These are phyloP conservation scores for Glycyrrhiza uralensis DNA, from an alignment of 306 rosid genomes.

Conservation along the genomic window DNA sequence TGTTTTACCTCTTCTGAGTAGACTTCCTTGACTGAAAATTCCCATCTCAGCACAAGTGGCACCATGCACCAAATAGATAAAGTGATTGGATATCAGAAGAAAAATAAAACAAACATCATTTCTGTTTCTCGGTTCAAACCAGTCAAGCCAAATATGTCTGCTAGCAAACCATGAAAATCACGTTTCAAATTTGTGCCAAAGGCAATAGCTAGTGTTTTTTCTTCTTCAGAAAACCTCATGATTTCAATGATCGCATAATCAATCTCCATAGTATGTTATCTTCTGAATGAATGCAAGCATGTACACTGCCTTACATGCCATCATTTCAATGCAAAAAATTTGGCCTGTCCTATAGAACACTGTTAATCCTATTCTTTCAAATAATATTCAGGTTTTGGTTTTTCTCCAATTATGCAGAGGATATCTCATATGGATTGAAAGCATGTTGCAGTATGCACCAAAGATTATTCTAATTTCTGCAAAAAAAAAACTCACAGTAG, in stretches of 20 bases:
- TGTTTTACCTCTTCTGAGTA: slow-evolving; percentile 62
- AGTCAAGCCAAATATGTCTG: neutral
- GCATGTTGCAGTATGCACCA: neutral
- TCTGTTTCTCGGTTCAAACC: neutral
- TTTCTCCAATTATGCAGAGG: neutral
- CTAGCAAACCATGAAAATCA: slow-evolving; percentile 17
- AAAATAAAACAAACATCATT: slow-evolving; percentile 4
- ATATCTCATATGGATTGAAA: neutral
- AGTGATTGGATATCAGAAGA: slow-evolving; percentile 37
- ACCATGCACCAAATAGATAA: slow-evolving; percentile 38
- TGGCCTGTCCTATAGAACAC: neutral
- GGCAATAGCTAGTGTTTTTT: neutral
- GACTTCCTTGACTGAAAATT: slow-evolving; percentile 76
- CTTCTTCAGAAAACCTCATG: neutral
- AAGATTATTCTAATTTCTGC: neutral
- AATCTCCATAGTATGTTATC: neutral
- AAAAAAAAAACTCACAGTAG: slow-evolving; percentile 52
- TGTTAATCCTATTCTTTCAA: slow-evolving; percentile 1
- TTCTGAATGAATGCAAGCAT: slow-evolving; percentile 20
- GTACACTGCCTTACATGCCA: neutral
- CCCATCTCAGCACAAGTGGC: slow-evolving; percentile 35
- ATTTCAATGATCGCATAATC: neutral
- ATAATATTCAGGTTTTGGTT: neutral
- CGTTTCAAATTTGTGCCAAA: neutral
- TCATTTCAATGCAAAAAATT: slow-evolving; percentile 6